Conservation (phyloP, 352 stramenopile species). For the Globisporangium megalacanthum region DNA sequence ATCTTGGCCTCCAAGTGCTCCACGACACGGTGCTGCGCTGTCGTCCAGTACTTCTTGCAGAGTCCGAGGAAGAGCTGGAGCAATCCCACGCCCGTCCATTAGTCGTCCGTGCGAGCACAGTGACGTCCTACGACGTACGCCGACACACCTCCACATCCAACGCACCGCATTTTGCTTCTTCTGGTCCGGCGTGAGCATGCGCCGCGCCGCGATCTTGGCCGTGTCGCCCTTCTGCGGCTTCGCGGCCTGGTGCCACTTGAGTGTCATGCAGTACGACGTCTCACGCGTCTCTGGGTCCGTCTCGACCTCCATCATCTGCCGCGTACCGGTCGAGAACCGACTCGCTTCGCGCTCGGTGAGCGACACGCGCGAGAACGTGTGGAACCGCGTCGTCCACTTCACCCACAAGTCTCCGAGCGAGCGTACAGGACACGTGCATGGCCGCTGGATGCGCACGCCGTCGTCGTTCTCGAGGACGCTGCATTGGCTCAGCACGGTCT, state of each 20-base stretch:
- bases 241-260: slow-evolving; percentile 80
- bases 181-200: slow-evolving; percentile 57
- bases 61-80: slow-evolving; percentile 52
- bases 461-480: slow-evolving; percentile 57
- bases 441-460: slow-evolving; percentile 57
- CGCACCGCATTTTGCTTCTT: slow-evolving; percentile 66
- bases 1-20: slow-evolving; percentile 69
- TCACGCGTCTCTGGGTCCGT: slow-evolving; percentile 34
- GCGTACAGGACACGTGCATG: slow-evolving; percentile 60
- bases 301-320: slow-evolving; percentile 82
- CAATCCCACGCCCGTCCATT: neutral
- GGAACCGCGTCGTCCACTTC: slow-evolving; percentile 69
- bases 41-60: slow-evolving; percentile 71
- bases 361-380: slow-evolving; percentile 68
- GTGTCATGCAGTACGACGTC: slow-evolving; percentile 67
- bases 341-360: slow-evolving; percentile 47
- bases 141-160: neutral
- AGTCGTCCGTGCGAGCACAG: neutral
- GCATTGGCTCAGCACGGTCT: slow-evolving; percentile 60
- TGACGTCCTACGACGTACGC: neutral
- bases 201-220: slow-evolving; percentile 72
- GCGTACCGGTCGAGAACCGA: slow-evolving; percentile 68
- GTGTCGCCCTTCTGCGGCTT: slow-evolving; percentile 84
- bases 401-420: slow-evolving; percentile 81
- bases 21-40: slow-evolving; percentile 66